Evolutionary conservation across 352 stramenopile genomes (phyloP).

Genomic region (Phytophthora sp.): DNA sequence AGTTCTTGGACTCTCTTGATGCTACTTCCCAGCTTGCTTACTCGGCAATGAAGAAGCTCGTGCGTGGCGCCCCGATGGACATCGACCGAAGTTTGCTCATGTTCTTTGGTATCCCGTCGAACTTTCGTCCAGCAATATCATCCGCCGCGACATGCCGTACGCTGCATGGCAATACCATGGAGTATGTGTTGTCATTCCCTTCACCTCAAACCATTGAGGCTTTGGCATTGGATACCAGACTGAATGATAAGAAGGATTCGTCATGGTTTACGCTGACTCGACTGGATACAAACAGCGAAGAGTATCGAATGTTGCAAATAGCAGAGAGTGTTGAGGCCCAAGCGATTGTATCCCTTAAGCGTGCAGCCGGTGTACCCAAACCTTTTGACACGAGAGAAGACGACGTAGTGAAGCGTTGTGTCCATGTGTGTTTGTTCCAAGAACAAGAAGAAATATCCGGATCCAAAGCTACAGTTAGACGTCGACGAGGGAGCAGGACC

Average conservation of each 20-base stretch:
- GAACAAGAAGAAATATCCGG: conserved; percentile 47
- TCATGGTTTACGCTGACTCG: conserved; percentile 35
- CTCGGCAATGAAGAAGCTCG: conserved; percentile 82
- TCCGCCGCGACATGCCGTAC: conserved; percentile 52
- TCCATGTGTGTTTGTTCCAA: conserved; percentile 82
- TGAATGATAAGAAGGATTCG: conserved; percentile 42
- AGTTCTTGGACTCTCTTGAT: conserved; percentile 52
- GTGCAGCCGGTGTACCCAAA: conserved; percentile 69
- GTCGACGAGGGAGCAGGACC: conserved; percentile 9
- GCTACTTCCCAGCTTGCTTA: conserved; percentile 52
- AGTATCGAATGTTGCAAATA: conserved; percentile 54
- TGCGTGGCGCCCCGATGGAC: conserved; percentile 67
- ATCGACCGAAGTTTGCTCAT: conserved; percentile 72
- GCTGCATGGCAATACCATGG: conserved; percentile 66
- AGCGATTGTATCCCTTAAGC: conserved; percentile 80
- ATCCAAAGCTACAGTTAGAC: conserved; percentile 15
- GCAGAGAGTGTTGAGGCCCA: conserved; percentile 61
- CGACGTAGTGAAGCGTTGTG: conserved; percentile 80
- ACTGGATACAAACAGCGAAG: conserved; percentile 37
- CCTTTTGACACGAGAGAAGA: conserved; percentile 80
- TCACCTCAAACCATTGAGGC: conserved; percentile 69
- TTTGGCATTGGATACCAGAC: conserved; percentile 41
- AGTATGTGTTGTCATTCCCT: conserved; percentile 73
- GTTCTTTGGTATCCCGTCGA: conserved; percentile 82
- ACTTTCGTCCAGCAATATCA: conserved; percentile 75